These are phyloP conservation scores for Fraxinus latifolia DNA, from an alignment of 305 asterid species.

Conservation along the genomic window DNA sequence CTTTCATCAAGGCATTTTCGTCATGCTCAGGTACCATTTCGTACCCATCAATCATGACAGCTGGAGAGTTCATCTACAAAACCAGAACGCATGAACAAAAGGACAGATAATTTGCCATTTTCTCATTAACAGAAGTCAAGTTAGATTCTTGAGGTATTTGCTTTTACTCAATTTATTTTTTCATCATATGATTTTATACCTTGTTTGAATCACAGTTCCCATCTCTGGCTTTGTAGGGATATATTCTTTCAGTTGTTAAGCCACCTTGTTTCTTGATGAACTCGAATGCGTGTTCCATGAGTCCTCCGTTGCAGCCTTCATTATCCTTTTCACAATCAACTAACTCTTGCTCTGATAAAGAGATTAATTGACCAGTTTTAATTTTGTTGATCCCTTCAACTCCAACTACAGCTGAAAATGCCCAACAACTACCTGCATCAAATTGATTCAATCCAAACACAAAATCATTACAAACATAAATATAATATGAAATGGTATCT, in stretches of 20 bases:
- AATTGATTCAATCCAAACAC: not conserved
- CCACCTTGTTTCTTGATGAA: conserved; percentile 73
- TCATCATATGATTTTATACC: conserved; percentile 29
- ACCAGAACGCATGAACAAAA: not conserved
- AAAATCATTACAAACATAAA: not conserved
- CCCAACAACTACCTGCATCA: conserved; percentile 84
- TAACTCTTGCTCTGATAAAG: conserved; percentile 86
- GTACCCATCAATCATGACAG: conserved; percentile 70
- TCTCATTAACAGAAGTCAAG: not conserved
- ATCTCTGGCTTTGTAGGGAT: conserved; percentile 65
- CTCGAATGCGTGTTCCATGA: conserved; percentile 73
- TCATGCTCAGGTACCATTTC: conserved; percentile 70
- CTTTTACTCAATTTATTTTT: not conserved
- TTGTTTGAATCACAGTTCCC: conserved; percentile 57
- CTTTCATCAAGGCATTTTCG: conserved; percentile 77
- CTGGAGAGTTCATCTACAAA: conserved; percentile 60
- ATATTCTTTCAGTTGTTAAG: conserved; percentile 52
- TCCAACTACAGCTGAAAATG: conserved; percentile 83
- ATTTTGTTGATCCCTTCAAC: conserved; percentile 81
- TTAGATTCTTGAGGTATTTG: not conserved
- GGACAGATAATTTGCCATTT: not conserved
- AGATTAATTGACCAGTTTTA: conserved; percentile 55
- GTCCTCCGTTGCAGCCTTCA: conserved; percentile 81
- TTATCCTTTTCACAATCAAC: conserved; percentile 77
- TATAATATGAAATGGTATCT: not conserved